Base-by-base conservation (phyloP, 306 rosid genomes). In the Sphenostylis stenocarpa region DNA sequence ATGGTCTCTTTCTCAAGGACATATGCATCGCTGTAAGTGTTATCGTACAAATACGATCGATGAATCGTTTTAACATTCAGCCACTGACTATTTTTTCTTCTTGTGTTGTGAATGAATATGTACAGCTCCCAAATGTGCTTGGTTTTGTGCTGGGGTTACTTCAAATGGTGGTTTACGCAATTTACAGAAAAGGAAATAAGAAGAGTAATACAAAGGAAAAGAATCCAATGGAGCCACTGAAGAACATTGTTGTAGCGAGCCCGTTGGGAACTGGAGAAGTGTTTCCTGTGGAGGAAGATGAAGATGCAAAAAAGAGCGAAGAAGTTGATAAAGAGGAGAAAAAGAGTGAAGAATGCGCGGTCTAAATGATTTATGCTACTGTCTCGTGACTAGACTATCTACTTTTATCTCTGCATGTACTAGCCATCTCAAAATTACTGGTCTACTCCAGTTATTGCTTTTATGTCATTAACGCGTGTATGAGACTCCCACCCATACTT, bases 1-100 rank as follows among this genome's bases (percentile, higher is more conserved):
- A 92, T 28, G 99, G 98, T 23, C 79, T 89, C 47, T 76, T 87
- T 52, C 88, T 88, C 28, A 84, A 85, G 82, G 96, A 91, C 82
- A 89, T 90, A 33, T 90, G 95, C 75, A 48, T 91, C 26, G 92
- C 91, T n/a, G 91, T 91, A 73, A 85, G 88, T 82, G 67, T 23
- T 33, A 14, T 13, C 53, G 29, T 16, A 63, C 10, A 31, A 33
- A 53, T 57, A 41, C 21, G 14, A 34, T 10, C 1, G 13, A 28
- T 69, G 3, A 20, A 68, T 68, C 19, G 17, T n/a, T 26, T 28
- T 48, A 17, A 19, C 15, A 23, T 44, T 44, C 39, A 4, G 16
- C 56, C 23, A 26, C n/a, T 67, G 39, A 67, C 9, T 51, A 17
- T 16, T 29, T 61, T 4, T 19, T 63, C 12, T 17, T n/a, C 23